phyloP scores from a whole-genome alignment of 768 basidiomycete species.

The Tephrocybe sp. region DNA sequence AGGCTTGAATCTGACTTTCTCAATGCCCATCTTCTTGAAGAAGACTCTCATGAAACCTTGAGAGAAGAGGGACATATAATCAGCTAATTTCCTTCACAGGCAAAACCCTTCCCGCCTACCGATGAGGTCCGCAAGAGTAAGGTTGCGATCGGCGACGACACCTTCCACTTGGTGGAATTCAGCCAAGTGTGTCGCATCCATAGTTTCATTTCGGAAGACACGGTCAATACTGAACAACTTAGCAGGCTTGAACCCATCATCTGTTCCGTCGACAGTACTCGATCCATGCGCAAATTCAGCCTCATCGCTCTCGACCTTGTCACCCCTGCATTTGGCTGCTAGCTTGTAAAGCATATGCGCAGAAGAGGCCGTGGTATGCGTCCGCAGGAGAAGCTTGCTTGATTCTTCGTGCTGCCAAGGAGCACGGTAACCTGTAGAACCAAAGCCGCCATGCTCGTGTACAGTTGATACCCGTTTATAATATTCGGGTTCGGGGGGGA shows the following conservation, averaged over 20 bases:
- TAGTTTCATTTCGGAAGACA: slow-evolving; percentile 98
- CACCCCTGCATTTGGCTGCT: slow-evolving; percentile 78
- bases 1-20: slow-evolving; percentile 94
- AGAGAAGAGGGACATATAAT: slow-evolving; percentile 23
- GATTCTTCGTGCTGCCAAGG: slow-evolving; percentile 96
- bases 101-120: slow-evolving; percentile 46
- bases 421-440: slow-evolving; percentile 94
- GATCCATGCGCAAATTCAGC: slow-evolving; percentile 40
- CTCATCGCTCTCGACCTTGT: slow-evolving; percentile 43
- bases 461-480: slow-evolving; percentile 81
- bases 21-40: slow-evolving; percentile 97
- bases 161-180: slow-evolving; percentile 99
- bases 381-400: slow-evolving; percentile 87
- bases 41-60: slow-evolving; percentile 98
- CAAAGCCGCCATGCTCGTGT: slow-evolving; percentile 86
- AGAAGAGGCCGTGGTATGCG: slow-evolving; percentile 95
- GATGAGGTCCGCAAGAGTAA: slow-evolving; percentile 94
- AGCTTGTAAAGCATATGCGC: slow-evolving; percentile 93
- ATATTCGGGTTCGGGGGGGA: slow-evolving; percentile 77
- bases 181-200: slow-evolving; percentile 97
- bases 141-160: slow-evolving; percentile 90
- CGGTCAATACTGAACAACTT: slow-evolving; percentile 97
- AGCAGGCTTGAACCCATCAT: slow-evolving; percentile 85
- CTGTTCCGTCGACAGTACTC: slow-evolving; percentile 31
- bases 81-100: neutral